Conservation (phyloP, 495 filamentous ascomycete genomes). For the Aspergillus kassunensis region DNA sequence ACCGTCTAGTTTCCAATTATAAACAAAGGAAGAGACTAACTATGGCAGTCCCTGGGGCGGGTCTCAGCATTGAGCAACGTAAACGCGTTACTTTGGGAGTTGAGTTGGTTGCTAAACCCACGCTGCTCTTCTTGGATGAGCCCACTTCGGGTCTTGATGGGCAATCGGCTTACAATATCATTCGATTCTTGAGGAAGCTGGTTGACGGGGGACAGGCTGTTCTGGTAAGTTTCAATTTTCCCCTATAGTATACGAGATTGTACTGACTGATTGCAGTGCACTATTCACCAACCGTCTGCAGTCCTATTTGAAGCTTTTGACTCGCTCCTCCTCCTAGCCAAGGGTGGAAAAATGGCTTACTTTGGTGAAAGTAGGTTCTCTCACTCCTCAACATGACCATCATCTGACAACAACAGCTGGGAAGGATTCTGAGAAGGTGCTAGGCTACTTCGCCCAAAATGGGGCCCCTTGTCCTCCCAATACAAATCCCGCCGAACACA, state of each 20-base stretch:
- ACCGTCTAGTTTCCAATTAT: too few species aligned
- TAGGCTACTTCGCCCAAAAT: constrained; percentile 52
- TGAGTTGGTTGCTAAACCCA: constrained; percentile 62
- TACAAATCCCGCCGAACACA: constrained; percentile 57
- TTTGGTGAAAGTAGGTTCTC: constrained; percentile 52
- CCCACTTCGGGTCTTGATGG: constrained; percentile 64
- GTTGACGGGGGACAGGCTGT: constrained; percentile 82
- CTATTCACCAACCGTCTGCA: constrained; percentile 91
- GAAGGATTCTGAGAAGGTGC: constrained; percentile 52
- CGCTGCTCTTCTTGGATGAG: constrained; percentile 62
- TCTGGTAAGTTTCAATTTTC: constrained; percentile 34
- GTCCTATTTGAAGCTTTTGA: constrained; percentile 51
- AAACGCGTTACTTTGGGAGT: constrained; percentile 89
- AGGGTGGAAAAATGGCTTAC: constrained; percentile 52
- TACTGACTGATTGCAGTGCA: constrained; percentile 47
- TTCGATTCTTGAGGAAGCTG: constrained; percentile 79
- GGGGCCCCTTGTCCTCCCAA: constrained; percentile 45
- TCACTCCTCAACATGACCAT: not conserved
- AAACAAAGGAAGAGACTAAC: too few species aligned
- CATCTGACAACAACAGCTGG: constrained; percentile 50
- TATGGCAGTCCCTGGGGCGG: constrained; percentile 53
- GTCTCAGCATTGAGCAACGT: constrained; percentile 79
- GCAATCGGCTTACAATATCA: constrained; percentile 58
- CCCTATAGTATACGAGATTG: not conserved
- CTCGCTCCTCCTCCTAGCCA: constrained; percentile 46